Base-by-base conservation (phyloP, 1,284 basidiomycete species). In the Agaricales sp. region DNA sequence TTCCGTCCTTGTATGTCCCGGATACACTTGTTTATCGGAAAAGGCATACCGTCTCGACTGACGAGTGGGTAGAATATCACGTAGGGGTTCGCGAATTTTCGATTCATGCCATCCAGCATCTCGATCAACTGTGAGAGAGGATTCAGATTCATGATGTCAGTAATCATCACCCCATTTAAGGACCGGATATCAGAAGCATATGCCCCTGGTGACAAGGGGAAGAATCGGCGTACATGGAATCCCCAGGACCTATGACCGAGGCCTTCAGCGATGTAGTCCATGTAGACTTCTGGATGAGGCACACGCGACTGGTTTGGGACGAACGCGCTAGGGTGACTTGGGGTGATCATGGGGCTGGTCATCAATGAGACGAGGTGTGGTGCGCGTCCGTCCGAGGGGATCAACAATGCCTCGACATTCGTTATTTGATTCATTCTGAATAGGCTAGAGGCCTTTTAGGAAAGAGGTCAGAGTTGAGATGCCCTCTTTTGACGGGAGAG, bases 211-310 rank as follows among this genome's bases (percentile, higher is more conserved):
- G n/a, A n/a, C n/a, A 82, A 82, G 57, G 88, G 67, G 71, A 73
- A 53, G 26, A 50, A 53, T 23, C 25, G 35, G 25, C 41, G 50
- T 50, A 47, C 38, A 46, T 45, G 49, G 47, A 38, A 51, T 46
- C 47, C 21, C 38, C 48, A 45, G 39, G 43, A 43, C 14, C 52
- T 18, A 24, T 39, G 43, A 38, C 30, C 43, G 51, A 52, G 49
- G 20, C 46, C 26, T 37, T 51, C 21, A 60, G 67, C 52, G 55
- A 73, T 81, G 64, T 82, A 86, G 62, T 89, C 84, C 85, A 89
- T 89, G 59, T 82, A 78, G 30, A 86, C 75, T 61, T 88, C 83
- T 6, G 87, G 86, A 63, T 88, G 86, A 1, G 86, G 86, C 69
- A 85, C 6, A 46, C 80, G 76, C 45, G 74, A 63, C 52, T 51